These are phyloP conservation scores for Micractinium sp. DNA, from an alignment of 139 green algal genomes.

Conservation along the genomic window DNA sequence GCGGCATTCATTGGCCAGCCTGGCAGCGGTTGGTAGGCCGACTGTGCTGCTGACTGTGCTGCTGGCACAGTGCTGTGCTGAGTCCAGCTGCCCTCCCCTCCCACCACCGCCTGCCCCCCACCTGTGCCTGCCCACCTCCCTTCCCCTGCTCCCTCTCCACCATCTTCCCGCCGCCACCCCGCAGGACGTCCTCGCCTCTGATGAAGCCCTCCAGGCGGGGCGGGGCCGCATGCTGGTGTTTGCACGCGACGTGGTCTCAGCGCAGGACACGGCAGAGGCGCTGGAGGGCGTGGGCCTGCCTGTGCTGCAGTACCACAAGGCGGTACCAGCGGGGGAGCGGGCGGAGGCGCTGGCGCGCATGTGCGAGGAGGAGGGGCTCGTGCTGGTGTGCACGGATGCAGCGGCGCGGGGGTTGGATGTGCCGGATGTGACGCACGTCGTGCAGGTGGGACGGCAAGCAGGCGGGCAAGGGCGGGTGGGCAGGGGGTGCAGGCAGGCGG, in stretches of 20 bases:
- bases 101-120: no score
- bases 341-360: constrained; percentile 43
- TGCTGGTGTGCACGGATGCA: constrained; percentile 96
- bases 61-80: no score
- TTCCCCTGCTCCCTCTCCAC: background rate
- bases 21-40: no score
- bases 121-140: background rate
- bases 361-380: constrained; percentile 35
- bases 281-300: constrained; percentile 42
- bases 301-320: constrained; percentile 64
- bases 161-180: background rate
- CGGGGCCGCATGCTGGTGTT: constrained; percentile 87
- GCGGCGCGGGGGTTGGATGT: constrained; percentile 93
- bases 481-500: background rate
- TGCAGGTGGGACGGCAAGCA: constrained; percentile 46
- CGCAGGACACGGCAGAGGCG: constrained; percentile 48
- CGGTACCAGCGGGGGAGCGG: constrained; percentile 45
- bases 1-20: no score
- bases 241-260: constrained; percentile 60
- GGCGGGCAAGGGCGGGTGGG: no score
- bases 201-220: constrained; percentile 18
- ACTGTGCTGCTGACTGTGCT: no score
- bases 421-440: constrained; percentile 77
- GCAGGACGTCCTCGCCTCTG: constrained; percentile 40
- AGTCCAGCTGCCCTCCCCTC: no score